Base-by-base conservation (phyloP, 2,329 filamentous ascomycete genomes). In the Clonostachys rhizophaga region DNA sequence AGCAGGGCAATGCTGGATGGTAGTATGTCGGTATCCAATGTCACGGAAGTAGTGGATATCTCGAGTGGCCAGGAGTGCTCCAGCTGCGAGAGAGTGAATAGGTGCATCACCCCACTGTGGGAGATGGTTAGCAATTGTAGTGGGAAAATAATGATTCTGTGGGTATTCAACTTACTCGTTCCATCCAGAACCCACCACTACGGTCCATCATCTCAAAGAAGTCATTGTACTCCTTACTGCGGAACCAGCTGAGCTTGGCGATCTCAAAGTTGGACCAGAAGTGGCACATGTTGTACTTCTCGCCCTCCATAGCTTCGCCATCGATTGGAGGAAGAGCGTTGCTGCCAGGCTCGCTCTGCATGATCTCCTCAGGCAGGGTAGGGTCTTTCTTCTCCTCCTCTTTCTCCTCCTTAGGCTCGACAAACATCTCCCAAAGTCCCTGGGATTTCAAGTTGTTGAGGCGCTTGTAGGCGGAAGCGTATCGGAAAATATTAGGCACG, bases 191-290 rank as follows among this genome's bases (percentile, higher is more conserved):
- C 43, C 94, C 94, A 54, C 94, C 94, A 64, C 91, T 96, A 52
- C 86, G 85, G 65, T 99, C 94, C 92, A 99, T 96, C 87, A 95
- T 95, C 60, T 96, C 78, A 67, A 99, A 99, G 68, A 99, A 99
- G 55, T 96, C 94, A 58, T 95, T 87, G 65, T 99, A 99, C 62
- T 91, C 88, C 70, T 96, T 92, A 74, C 91, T 96, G 57, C 94
- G 84, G 80, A 97, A 97, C 83, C 91, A 99, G 70, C 89, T 87
- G 51, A 99, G 79, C 50, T 85, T 84, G 13, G 94, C 94, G 70
- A 99, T 99, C 69, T 99, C 94, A 57, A 99, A 99, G 67, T 99
- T 99, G 67, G 91, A 96, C 94, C 94, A 99, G 75, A 96, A 99
- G 74, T 99, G 94, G 66, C 94, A 99, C 94, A 99, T 99, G 72